Evolutionary conservation across 306 rosid species (phyloP).

Genomic region (Cicer cuneatum): DNA sequence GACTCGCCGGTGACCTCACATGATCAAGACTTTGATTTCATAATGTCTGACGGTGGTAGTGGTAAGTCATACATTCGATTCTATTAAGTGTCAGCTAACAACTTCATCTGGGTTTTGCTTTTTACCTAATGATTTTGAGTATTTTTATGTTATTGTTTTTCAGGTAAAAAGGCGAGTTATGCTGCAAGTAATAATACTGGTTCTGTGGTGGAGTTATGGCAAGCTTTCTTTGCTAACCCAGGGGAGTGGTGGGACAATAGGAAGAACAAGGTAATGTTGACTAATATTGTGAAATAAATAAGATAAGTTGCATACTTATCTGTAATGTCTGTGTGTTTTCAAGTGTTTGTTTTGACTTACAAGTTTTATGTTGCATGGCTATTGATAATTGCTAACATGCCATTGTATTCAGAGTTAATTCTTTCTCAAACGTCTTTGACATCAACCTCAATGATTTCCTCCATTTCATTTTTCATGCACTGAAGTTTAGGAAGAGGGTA

Average conservation of each 20-base stretch:
- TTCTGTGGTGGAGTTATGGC: slow-evolving; percentile 81
- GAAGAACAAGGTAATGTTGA: slow-evolving; percentile 47
- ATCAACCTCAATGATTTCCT: slow-evolving; percentile 24
- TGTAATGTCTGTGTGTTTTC: slow-evolving; percentile 3
- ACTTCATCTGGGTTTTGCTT: slow-evolving; percentile 21
- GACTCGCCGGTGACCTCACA: slow-evolving; percentile 41
- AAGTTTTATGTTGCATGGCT: neutral
- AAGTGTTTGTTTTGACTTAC: slow-evolving; percentile 26
- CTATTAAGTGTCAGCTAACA: too few relatives aligned
- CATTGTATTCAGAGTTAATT: slow-evolving; percentile 15
- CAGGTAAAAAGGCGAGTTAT: slow-evolving; percentile 62
- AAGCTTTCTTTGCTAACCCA: slow-evolving; percentile 63
- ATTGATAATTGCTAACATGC: slow-evolving; percentile 19
- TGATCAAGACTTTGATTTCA: slow-evolving; percentile 61
- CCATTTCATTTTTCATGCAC: slow-evolving; percentile 12
- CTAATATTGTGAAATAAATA: slow-evolving; percentile 4
- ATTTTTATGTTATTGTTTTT: slow-evolving; percentile 24
- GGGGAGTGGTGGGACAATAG: slow-evolving; percentile 66
- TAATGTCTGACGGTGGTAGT: slow-evolving; percentile 50
- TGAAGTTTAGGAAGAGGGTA: slow-evolving; percentile 33
- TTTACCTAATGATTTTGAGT: neutral
- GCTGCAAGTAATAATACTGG: slow-evolving; percentile 52
- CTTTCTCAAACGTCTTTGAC: neutral
- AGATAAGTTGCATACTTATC: slow-evolving; percentile 4
- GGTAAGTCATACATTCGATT: slow-evolving; percentile 44